Conservation (phyloP, 2,329 filamentous ascomycete species). For the Trichoderma endophyticum region DNA sequence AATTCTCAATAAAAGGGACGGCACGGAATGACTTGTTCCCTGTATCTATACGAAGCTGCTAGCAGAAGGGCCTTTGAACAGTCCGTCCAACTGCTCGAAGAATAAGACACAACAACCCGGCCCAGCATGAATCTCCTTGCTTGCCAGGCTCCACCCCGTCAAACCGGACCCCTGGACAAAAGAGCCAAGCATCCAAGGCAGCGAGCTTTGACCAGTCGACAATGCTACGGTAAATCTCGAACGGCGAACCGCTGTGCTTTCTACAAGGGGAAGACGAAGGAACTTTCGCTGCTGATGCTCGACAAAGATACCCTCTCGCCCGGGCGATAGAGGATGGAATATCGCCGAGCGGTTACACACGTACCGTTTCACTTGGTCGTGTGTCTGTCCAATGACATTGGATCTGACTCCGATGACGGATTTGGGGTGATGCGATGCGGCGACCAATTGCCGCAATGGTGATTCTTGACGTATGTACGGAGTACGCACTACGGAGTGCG, state of each 20-base stretch:
- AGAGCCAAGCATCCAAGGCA: neutral
- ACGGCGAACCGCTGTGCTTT: neutral
- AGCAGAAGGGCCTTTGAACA: neutral
- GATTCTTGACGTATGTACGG: neutral
- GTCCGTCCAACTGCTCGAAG: neutral
- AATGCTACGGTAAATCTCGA: constrained; percentile 12
- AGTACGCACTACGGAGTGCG: too few species aligned
- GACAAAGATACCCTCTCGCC: constrained; percentile 1
- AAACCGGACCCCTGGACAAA: neutral
- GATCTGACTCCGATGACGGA: neutral
- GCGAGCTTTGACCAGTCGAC: neutral
- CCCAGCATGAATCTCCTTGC: neutral
- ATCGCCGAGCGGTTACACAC: constrained; percentile 1
- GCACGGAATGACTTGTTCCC: neutral
- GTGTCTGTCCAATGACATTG: neutral
- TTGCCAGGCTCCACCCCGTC: neutral
- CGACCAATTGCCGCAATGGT: neutral
- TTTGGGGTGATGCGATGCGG: neutral
- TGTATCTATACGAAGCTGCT: neutral
- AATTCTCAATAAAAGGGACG: neutral
- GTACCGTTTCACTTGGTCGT: neutral
- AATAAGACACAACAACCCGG: neutral
- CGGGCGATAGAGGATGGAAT: neutral
- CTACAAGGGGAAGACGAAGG: neutral
- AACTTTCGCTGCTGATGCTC: constrained; percentile 7